phyloP scores from a whole-genome alignment of 257 asterid genomes.

The Lycium ferocissimum region DNA sequence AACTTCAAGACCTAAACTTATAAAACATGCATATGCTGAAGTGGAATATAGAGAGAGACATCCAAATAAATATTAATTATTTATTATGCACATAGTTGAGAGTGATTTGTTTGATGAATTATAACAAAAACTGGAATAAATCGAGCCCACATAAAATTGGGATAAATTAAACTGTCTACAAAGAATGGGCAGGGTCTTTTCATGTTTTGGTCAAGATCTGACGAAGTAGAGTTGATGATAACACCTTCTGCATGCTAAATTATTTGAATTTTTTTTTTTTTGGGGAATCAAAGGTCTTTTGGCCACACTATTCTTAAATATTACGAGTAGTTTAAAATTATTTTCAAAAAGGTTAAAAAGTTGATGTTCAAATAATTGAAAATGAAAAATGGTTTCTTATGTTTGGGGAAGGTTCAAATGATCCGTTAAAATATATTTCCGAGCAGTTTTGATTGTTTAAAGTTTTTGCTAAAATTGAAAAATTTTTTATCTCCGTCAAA shows the following conservation, averaged over 20 bases:
- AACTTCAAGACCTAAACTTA: too few species aligned
- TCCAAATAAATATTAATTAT: too few species aligned
- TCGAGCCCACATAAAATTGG: neutral
- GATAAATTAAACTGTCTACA: slow-evolving; percentile 19
- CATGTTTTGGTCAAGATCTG: slow-evolving; percentile 17
- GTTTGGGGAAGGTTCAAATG: too few species aligned
- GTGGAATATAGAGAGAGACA: neutral
- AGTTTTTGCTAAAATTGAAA: too few species aligned
- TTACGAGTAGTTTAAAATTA: too few species aligned
- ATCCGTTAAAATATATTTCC: too few species aligned
- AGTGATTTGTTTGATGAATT: neutral
- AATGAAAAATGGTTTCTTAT: too few species aligned
- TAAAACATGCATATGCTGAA: neutral
- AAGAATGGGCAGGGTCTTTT: slow-evolving; percentile 17
- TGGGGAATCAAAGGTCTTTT: neutral
- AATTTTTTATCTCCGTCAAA: too few species aligned
- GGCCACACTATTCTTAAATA: neutral
- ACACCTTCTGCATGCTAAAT: neutral
- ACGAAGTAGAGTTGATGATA: neutral
- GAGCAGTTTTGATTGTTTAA: too few species aligned
- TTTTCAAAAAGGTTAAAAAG: neutral
- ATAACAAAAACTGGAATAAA: neutral
- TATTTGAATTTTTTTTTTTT: neutral
- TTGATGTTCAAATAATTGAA: too few species aligned
- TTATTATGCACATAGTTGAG: neutral